phyloP scores from a whole-genome alignment of 1,284 basidiomycete species.

The Dichomitus squalens region DNA sequence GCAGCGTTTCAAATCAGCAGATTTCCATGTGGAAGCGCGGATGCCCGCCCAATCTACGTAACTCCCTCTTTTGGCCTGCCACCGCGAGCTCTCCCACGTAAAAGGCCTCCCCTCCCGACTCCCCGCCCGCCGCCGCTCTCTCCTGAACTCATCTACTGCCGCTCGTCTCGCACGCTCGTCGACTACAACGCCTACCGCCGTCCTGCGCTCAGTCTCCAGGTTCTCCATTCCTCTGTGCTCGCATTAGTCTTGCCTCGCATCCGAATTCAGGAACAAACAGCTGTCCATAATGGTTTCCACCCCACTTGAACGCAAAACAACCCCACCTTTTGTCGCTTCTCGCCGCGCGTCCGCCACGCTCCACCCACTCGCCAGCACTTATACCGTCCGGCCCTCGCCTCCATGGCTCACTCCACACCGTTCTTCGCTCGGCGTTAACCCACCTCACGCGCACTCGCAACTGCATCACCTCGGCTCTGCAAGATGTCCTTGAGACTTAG shows the following conservation, averaged over 20 bases:
- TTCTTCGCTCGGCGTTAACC: not conserved
- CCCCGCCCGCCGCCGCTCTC: not conserved
- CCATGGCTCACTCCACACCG: not conserved
- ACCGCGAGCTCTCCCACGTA: slow-evolving; percentile 11
- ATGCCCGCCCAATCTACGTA: slow-evolving; percentile 19
- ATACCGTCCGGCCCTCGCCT: not conserved
- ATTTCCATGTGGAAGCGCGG: slow-evolving; percentile 14
- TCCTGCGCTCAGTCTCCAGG: not conserved
- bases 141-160: not conserved
- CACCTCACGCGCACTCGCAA: not conserved
- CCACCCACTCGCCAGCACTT: not conserved
- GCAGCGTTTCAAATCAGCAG: slow-evolving; percentile 22
- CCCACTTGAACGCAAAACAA: not conserved
- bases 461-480: too few species aligned
- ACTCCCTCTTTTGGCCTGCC: slow-evolving; percentile 9
- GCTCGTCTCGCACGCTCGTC: not conserved
- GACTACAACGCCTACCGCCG: not conserved
- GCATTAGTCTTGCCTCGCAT: not conserved
- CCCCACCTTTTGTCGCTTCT: not conserved
- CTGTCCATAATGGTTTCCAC: not conserved
- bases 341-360: not conserved
- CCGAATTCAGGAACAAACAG: too few species aligned
- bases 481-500: not conserved
- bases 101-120: slow-evolving; percentile 1
- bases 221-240: not conserved